Evolutionary conservation across 2,329 filamentous ascomycete species (phyloP).

Genomic region (Chaetomiaceae sp.): DNA sequence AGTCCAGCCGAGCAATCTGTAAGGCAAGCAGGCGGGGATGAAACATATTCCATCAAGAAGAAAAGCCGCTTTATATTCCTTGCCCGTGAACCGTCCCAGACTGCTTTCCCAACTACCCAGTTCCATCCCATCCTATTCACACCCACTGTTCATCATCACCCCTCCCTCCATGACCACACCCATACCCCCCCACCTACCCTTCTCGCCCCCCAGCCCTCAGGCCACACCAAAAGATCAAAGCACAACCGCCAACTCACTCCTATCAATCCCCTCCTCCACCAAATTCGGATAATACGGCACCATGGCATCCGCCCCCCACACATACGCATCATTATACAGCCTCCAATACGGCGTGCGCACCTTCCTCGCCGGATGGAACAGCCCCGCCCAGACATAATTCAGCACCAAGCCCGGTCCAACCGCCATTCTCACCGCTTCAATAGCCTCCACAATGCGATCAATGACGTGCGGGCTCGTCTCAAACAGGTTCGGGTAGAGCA

Average conservation of each 20-base stretch:
- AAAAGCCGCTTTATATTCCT: no score
- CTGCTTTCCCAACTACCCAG: no score
- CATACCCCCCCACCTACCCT: not conserved
- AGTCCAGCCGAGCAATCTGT: no score
- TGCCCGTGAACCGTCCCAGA: no score
- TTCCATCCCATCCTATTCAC: no score
- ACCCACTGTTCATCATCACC: no score
- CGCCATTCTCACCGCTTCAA: constrained; percentile 91
- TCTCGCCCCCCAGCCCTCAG: not conserved
- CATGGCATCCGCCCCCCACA: constrained; percentile 88
- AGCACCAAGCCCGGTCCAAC: constrained; percentile 88
- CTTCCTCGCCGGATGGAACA: constrained; percentile 96
- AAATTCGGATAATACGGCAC: constrained; percentile 92
- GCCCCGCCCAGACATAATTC: constrained; percentile 96
- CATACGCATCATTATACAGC: constrained; percentile 94
- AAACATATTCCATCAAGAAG: no score
- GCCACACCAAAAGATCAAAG: constrained; percentile 47
- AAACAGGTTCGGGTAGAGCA: constrained; percentile 94
- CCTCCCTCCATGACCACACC: no score
- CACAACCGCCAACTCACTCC: constrained; percentile 78
- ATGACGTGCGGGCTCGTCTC: constrained; percentile 98
- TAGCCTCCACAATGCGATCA: constrained; percentile 93
- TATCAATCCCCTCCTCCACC: constrained; percentile 72
- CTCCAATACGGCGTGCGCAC: constrained; percentile 94
- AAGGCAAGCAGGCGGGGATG: no score